Base-by-base conservation (phyloP, 2,329 filamentous ascomycete species). In the Hypoxylon sp. region DNA sequence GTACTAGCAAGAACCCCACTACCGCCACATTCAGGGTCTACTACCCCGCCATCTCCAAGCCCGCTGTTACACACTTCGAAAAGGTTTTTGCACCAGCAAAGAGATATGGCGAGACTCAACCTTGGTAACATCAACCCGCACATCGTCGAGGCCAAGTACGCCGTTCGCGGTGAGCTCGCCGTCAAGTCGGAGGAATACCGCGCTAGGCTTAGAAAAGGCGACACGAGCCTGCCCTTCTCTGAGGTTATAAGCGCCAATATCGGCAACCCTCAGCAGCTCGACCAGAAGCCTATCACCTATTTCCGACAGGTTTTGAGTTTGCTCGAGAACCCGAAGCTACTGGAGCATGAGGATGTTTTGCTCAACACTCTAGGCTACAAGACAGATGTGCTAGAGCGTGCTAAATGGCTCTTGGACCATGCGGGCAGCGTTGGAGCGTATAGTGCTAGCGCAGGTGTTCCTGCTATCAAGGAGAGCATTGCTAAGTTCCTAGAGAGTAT, bases 221-320 rank as follows among this genome's bases (percentile, higher is more conserved):
- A 77, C 73, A 80, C 77, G 65, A 80, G 80, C 77, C 86, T 98
- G 55, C 95, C 96, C 53, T 99, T 99, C 81, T 86, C 93, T 76
- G 88, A 94, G 67, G 91, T 99, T 81, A 95, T 99, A 83, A 94
- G 93, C 70, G 96, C 96, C 82, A 99, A 99, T 84, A 99, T 99
- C 78, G 96, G 96, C 78, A 99, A 99, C 85, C 96, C 96, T 3
- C 96, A 99, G 83, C 96, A 99, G 83, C 90, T 99, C 70, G 96
- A 98, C 83, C 96, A 99, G 87, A 97, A 98, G 86, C 96, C 96
- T 77, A 95, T 99, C 77, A 99, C 96, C 74, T 99, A 98, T 87
- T 98, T 99, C 89, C 91, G 96, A 75, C 95, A 99, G 84, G 96
- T 99, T 29, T 88, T 96, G 77, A 97, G 94, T 82, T 81, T 99